Percentiles rank a stretch among this genome's conserved stretches.
Evolutionary conservation across 192 early-diverging fungal genomes (phyloP).

Genomic region (Podila epicladia): DNA sequence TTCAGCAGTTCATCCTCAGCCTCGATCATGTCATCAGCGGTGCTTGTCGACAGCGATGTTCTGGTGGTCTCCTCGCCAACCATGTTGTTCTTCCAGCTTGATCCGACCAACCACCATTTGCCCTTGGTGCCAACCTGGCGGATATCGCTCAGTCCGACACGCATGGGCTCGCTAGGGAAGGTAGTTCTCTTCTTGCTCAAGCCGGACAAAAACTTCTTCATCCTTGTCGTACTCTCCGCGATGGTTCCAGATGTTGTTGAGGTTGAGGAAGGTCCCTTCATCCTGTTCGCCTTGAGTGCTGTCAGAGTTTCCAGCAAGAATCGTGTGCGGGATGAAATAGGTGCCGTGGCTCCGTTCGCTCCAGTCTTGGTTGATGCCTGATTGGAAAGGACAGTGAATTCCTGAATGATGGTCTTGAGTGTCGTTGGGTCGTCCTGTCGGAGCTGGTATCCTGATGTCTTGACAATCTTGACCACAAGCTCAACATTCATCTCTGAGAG

Average conservation of each 20-base stretch:
- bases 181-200: conserved; percentile 66
- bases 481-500: conserved; percentile 90
- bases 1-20: conserved; percentile 72
- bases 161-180: conserved; percentile 76
- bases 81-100: conserved; percentile 89
- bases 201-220: conserved; percentile 84
- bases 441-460: conserved; percentile 83
- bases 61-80: conserved; percentile 53
- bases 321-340: conserved; percentile 72
- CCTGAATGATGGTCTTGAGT: conserved; percentile 89
- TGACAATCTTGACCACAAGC: conserved; percentile 83
- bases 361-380: conserved; percentile 52
- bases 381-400: conserved; percentile 57
- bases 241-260: conserved; percentile 59
- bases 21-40: conserved; percentile 54
- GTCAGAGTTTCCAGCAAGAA: conserved; percentile 97
- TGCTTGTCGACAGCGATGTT: conserved; percentile 36
- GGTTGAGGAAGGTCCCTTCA: conserved; percentile 63
- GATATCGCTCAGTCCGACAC: conserved; percentile 89
- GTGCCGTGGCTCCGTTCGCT: background rate
- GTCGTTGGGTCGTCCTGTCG: conserved; percentile 91
- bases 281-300: conserved; percentile 93
- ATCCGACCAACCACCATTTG: conserved; percentile 98
- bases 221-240: conserved; percentile 69
- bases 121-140: conserved; percentile 78